These are phyloP conservation scores for Huntiella abstrusa DNA, from an alignment of 2,329 filamentous ascomycete genomes.

Conservation along the genomic window DNA sequence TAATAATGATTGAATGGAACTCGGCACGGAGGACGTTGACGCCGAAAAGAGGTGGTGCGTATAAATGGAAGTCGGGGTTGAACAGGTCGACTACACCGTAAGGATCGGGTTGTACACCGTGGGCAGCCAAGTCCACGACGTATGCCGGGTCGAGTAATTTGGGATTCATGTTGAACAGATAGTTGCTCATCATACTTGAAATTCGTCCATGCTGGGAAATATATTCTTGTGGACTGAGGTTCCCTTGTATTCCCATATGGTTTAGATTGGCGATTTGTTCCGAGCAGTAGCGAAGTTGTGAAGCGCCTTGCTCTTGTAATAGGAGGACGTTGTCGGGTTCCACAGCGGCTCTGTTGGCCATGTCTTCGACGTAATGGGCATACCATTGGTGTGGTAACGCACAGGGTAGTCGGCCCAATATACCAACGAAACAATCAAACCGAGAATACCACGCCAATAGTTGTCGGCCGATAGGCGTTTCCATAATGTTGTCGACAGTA, in stretches of 20 bases:
- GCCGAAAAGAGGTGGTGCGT: conserved; percentile 49
- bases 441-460: conserved; percentile 78
- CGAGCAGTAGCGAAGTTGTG: conserved; percentile 51
- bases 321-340: conserved; percentile 26
- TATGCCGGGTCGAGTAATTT: conserved; percentile 29
- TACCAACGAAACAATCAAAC: conserved; percentile 68
- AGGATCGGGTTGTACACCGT: conserved; percentile 19
- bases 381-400: conserved; percentile 68
- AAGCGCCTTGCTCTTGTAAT: conserved; percentile 48
- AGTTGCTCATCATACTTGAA: conserved; percentile 29
- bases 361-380: conserved; percentile 32
- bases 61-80: conserved; percentile 53
- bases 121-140: conserved; percentile 40
- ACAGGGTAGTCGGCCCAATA: conserved; percentile 63
- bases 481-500: conserved; percentile 54
- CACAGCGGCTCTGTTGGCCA: conserved; percentile 1
- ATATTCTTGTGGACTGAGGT: conserved; percentile 48
- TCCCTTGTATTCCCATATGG: conserved; percentile 43
- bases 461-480: conserved; percentile 50
- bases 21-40: conserved; percentile 61
- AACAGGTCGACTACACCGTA: conserved; percentile 42
- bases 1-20: conserved; percentile 58
- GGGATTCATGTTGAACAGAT: conserved; percentile 40
- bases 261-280: conserved; percentile 68
- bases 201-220: conserved; percentile 38